Evolutionary conservation across 2,329 filamentous ascomycete species (phyloP).

Genomic region (Bipolaris cookei): DNA sequence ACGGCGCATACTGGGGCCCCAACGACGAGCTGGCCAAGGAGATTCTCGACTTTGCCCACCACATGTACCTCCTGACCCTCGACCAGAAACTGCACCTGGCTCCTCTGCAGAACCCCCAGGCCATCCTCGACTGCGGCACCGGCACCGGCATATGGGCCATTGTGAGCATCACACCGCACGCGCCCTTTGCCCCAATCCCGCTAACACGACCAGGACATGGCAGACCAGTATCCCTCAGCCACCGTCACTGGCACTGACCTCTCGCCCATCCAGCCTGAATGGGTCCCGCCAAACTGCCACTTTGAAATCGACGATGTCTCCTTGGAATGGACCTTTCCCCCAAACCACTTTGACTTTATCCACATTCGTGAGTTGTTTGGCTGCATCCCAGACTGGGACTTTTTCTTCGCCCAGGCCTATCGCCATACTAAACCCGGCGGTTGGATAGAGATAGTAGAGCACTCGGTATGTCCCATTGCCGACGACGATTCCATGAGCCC

Average conservation of each 20-base stretch:
- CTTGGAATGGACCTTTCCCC: conserved; percentile 51
- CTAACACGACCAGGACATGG: conserved; percentile 26
- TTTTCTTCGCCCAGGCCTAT: conserved; percentile 49
- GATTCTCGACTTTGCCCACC: conserved; percentile 53
- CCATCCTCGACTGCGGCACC: conserved; percentile 44
- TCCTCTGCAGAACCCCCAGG: conserved; percentile 39
- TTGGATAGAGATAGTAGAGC: conserved; percentile 54
- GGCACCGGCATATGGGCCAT: conserved; percentile 50
- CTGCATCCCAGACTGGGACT: conserved; percentile 55
- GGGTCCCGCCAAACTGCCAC: conserved; percentile 55
- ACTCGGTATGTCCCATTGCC: conserved; percentile 48
- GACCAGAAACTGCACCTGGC: conserved; percentile 46
- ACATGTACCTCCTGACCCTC: conserved; percentile 47
- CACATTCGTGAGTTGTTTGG: conserved; percentile 56
- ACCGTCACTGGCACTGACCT: conserved; percentile 55
- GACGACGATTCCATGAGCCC: conserved; percentile 51
- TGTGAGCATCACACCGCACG: conserved; percentile 8
- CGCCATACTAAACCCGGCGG: conserved; percentile 51
- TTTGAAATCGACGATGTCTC: conserved; percentile 58
- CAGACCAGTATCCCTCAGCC: conserved; percentile 39
- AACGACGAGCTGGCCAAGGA: conserved; percentile 54
- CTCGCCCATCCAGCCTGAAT: conserved; percentile 57
- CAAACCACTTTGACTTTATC: conserved; percentile 52
- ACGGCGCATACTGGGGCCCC: conserved; percentile 50
- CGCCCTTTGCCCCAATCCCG: background rate